phyloP scores from a whole-genome alignment of 441 rosid genomes.

The Gossypium gossypioides region DNA sequence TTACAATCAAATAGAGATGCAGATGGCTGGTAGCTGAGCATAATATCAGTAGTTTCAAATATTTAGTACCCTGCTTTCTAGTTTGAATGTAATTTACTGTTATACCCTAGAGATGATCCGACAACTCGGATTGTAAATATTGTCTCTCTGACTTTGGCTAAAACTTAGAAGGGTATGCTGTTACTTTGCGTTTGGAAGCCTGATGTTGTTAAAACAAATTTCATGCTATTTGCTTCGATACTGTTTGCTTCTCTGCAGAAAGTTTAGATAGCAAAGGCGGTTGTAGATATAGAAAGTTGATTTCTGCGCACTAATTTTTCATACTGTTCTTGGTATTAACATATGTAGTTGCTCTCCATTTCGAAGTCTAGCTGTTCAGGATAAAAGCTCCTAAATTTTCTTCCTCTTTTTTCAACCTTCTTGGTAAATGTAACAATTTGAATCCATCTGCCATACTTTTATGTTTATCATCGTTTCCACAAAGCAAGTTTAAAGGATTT shows the following conservation, averaged over 20 bases:
- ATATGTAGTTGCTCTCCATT: no score
- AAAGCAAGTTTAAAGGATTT: not conserved
- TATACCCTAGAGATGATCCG: not conserved
- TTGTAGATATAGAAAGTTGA: no score
- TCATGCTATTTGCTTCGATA: not conserved
- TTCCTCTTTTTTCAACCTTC: no score
- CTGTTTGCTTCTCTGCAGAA: not conserved
- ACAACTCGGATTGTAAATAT: constrained; percentile 11
- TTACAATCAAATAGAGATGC: constrained; percentile 33
- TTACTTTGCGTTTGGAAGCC: constrained; percentile 1
- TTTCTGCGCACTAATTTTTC: no score
- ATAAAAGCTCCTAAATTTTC: no score
- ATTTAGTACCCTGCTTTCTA: constrained; percentile 13
- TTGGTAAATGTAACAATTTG: no score
- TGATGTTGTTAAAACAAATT: constrained; percentile 3
- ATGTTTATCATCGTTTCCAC: not conserved
- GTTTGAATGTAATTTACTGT: constrained; percentile 11
- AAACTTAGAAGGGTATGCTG: not conserved
- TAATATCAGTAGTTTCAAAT: constrained; percentile 1
- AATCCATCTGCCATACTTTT: no score
- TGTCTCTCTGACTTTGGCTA: not conserved
- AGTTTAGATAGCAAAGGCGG: no score
- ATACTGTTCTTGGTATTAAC: no score
- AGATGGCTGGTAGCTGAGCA: constrained; percentile 13
- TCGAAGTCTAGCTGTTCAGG: no score